Evolutionary conservation across 208 protist genomes (phyloP), one percentile per base, ranked within the genome.

Genomic region (Leishmania major): DNA sequence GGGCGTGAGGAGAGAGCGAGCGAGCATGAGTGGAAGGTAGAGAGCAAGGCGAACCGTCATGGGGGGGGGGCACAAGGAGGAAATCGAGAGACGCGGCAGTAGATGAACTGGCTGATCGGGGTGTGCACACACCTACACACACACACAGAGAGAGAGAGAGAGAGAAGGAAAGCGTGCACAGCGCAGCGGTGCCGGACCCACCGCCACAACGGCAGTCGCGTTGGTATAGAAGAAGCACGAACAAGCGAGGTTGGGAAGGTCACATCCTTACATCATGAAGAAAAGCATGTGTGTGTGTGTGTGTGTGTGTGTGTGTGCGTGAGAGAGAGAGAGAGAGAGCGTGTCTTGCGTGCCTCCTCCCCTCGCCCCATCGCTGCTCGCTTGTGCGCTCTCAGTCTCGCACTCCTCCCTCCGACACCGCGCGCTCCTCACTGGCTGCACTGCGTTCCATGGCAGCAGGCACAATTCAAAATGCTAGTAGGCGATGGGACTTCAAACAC

Each of bases 301-400:
- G 37, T 72, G 66, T 71, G 66, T 71, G 35, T 71, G 35, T 47
- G 66, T 71, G 66, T 71, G 66, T 71, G 66, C 49, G 37, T 71
- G 66, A 47, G 35, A 47, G 37, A 40, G 40, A 47, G 35, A 47
- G 37, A 40, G 40, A 40, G 40, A 40, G 40, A 40, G 40, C 1
- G 66, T 47, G 59, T 66, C 28, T 53, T 47, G 43, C 5, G 43
- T 47, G 43, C 43, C 43, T 47, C 43, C 43, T 47, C 43, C 43
- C 10, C 43, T 47, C 43, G 43, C 43, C 43, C 43, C 43, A 47
- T 47, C 43, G 43, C 43, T 47, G 3, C 43, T 47, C 43, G 43
- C 43, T 10, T 11, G 43, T 47, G 43, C 8, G 43, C 43, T 8
- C 43, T 47, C 28, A 35, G 22, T 31, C 59, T 13, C 59, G 28